phyloP scores from a whole-genome alignment of 495 filamentous ascomycete species.

The Chlorociboria aeruginascens region DNA sequence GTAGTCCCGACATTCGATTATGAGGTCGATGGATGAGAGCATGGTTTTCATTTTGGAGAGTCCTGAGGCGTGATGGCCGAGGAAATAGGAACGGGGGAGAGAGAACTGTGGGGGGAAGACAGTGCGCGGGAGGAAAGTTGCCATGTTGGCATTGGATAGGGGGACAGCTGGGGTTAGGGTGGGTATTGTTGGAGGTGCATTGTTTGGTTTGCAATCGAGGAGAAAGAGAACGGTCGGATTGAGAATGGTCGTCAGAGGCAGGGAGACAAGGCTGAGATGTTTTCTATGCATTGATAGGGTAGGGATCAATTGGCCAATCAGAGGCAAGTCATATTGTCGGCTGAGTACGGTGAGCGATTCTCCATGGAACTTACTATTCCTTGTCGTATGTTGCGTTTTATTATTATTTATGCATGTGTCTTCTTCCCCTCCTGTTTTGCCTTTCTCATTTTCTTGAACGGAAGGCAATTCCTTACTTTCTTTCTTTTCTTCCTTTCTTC shows the following conservation, averaged over 20 bases:
- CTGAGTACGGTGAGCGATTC: no score
- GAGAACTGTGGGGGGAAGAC: constrained; percentile 54
- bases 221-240: background rate
- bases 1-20: constrained; percentile 93
- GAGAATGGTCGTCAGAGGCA: background rate
- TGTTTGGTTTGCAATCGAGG: background rate
- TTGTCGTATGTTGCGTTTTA: no score
- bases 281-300: background rate
- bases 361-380: no score
- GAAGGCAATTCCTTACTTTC: no score
- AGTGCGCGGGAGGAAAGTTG: constrained; percentile 58
- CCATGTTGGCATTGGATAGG: constrained; percentile 1
- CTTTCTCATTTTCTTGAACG: no score
- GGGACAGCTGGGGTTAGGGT: no score
- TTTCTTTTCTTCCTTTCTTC: no score
- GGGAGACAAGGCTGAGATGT: background rate
- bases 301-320: constrained; percentile 3
- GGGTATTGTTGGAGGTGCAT: no score
- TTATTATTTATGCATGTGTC: no score
- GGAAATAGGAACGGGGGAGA: constrained; percentile 81
- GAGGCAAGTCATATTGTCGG: background rate
- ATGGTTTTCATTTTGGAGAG: constrained; percentile 73
- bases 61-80: constrained; percentile 88
- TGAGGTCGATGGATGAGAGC: constrained; percentile 70
- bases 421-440: no score